Conservation (phyloP, 768 basidiomycete species). For the Leucosporidium creatinivorum region DNA sequence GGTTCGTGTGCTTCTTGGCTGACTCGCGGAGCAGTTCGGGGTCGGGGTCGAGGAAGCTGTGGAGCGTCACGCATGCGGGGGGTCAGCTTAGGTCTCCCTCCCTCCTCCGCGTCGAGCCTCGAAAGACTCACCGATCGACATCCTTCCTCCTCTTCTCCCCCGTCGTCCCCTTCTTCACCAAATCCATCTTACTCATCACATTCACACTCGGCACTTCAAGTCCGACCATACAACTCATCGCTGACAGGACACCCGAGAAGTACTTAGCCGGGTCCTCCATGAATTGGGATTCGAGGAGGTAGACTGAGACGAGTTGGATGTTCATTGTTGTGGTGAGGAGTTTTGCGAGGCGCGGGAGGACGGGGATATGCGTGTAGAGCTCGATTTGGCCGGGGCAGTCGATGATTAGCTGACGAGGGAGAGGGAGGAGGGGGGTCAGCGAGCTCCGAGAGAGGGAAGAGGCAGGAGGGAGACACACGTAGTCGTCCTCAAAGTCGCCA, state of each 20-base stretch:
- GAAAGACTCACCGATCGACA: conserved; percentile 69
- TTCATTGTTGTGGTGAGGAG: conserved; percentile 60
- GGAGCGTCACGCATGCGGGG: no score
- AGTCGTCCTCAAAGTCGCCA: conserved; percentile 91
- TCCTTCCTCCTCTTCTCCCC: conserved; percentile 54
- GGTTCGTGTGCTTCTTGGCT: conserved; percentile 51
- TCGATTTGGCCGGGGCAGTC: conserved; percentile 98
- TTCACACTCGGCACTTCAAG: conserved; percentile 96
- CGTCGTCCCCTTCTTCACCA: conserved; percentile 50
- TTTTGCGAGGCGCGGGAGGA: conserved; percentile 79
- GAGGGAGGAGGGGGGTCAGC: background rate
- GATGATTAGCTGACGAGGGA: conserved; percentile 51
- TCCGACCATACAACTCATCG: conserved; percentile 99
- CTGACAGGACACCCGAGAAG: conserved; percentile 92
- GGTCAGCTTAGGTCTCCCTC: no score
- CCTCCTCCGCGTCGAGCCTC: no score
- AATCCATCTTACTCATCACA: conserved; percentile 98
- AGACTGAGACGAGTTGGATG: conserved; percentile 78
- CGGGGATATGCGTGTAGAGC: conserved; percentile 95
- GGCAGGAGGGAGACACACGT: conserved; percentile 44
- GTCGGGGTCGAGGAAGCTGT: conserved; percentile 88
- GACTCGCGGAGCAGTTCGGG: conserved; percentile 65
- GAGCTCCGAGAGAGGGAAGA: background rate
- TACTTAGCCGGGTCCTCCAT: conserved; percentile 99
- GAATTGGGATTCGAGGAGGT: conserved; percentile 95